phyloP scores from a whole-genome alignment of 2,329 filamentous ascomycete species.

The Helotiales sp. region DNA sequence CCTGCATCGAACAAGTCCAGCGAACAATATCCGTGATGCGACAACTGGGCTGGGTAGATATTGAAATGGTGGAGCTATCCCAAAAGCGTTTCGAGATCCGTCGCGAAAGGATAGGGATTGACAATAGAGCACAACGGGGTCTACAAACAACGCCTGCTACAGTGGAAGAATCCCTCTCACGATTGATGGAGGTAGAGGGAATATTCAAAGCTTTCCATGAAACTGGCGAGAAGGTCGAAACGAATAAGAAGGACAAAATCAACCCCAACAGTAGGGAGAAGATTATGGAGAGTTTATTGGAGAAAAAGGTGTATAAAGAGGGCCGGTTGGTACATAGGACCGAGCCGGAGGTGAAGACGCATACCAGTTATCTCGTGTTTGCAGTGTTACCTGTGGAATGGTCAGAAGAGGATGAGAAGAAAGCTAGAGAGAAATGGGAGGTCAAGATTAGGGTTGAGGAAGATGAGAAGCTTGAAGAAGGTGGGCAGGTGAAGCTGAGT shows the following conservation, averaged over 20 bases:
- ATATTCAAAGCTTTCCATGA: slow-evolving; percentile 65
- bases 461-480: slow-evolving; percentile 5
- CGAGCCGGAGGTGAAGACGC: slow-evolving; percentile 88
- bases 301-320: slow-evolving; percentile 66
- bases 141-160: slow-evolving; percentile 59
- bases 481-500: slow-evolving; percentile 18
- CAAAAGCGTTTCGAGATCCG: slow-evolving; percentile 79
- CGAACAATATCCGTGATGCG: slow-evolving; percentile 81
- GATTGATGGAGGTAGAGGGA: slow-evolving; percentile 72
- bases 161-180: slow-evolving; percentile 75
- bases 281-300: slow-evolving; percentile 34
- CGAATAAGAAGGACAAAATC: slow-evolving; percentile 30
- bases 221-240: slow-evolving; percentile 31
- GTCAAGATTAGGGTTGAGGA: slow-evolving; percentile 19
- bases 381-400: slow-evolving; percentile 85
- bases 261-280: slow-evolving; percentile 38
- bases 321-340: slow-evolving; percentile 78
- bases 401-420: slow-evolving; percentile 77
- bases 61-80: slow-evolving; percentile 88
- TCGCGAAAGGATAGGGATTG: slow-evolving; percentile 76
- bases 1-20: slow-evolving; percentile 95
- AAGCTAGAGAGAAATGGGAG: slow-evolving; percentile 60
- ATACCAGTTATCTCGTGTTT: slow-evolving; percentile 97
- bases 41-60: slow-evolving; percentile 82
- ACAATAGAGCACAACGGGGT: slow-evolving; percentile 57